Evolutionary conservation across 1,284 basidiomycete genomes (phyloP).

Genomic region (Serendipita sp.): DNA sequence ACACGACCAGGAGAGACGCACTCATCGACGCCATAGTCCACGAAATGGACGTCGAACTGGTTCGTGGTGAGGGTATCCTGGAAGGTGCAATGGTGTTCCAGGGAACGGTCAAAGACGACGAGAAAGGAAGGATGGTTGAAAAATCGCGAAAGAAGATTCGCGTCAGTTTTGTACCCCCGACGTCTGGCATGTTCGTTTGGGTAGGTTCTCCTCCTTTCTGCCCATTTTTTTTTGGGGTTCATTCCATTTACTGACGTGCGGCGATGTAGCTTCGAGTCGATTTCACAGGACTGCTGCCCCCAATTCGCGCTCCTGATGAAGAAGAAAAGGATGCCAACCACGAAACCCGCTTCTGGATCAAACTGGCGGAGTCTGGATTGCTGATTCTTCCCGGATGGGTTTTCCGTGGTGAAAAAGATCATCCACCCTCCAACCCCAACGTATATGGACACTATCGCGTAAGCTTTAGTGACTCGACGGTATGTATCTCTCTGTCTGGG

Average conservation of each 20-base stretch:
- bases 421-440: slow-evolving; percentile 17
- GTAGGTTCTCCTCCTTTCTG: slow-evolving; percentile 21
- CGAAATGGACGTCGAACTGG: slow-evolving; percentile 20
- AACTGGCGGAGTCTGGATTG: slow-evolving; percentile 43
- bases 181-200: slow-evolving; percentile 58
- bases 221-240: background rate
- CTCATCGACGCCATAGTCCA: slow-evolving; percentile 39
- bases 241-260: slow-evolving; percentile 1
- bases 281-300: slow-evolving; percentile 39
- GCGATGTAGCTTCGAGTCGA: slow-evolving; percentile 41
- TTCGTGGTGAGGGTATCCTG: slow-evolving; percentile 31
- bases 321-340: slow-evolving; percentile 29
- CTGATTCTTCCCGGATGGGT: slow-evolving; percentile 45
- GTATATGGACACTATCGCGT: slow-evolving; percentile 47
- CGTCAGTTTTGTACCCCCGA: slow-evolving; percentile 59
- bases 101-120: slow-evolving; percentile 13
- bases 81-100: slow-evolving; percentile 26
- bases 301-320: slow-evolving; percentile 23
- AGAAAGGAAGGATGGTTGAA: slow-evolving; percentile 24
- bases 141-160: slow-evolving; percentile 24
- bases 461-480: slow-evolving; percentile 44
- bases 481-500: slow-evolving; percentile 20
- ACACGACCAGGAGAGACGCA: slow-evolving; percentile 42
- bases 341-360: slow-evolving; percentile 42
- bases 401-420: slow-evolving; percentile 32